Evolutionary conservation across 208 protist species (phyloP).

Genomic region (Chromosphaera perkinsii): DNA sequence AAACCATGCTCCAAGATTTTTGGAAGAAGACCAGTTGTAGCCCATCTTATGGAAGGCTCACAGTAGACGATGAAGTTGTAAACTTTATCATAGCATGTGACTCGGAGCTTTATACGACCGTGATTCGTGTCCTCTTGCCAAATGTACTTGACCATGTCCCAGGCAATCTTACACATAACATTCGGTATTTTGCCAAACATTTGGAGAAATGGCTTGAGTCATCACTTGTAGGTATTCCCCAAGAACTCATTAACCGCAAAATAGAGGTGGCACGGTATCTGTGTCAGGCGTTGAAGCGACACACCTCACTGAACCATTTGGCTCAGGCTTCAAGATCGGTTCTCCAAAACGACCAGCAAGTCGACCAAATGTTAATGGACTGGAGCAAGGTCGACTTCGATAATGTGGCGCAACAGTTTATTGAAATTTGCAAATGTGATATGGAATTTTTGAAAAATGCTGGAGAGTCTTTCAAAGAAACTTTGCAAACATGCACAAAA

Average conservation of each 20-base stretch:
- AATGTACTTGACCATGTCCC: constrained; percentile 8
- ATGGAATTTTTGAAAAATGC: not conserved
- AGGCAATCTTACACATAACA: constrained; percentile 4
- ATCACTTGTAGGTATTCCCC: not conserved
- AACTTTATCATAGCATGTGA: too few species aligned
- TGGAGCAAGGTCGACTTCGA: constrained; percentile 9
- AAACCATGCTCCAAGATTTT: too few species aligned
- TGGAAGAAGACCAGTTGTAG: too few species aligned
- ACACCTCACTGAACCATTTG: constrained; percentile 28
- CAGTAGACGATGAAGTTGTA: too few species aligned
- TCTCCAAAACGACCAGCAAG: constrained; percentile 5
- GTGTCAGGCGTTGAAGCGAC: constrained; percentile 13
- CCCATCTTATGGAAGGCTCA: too few species aligned
- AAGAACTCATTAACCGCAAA: not conserved
- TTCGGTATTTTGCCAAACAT: constrained; percentile 30
- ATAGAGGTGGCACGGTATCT: not conserved
- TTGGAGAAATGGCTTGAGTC: constrained; percentile 14
- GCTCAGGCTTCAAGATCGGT: constrained; percentile 18
- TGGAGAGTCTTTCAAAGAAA: not conserved
- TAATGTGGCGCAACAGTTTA: constrained; percentile 17
- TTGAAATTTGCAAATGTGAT: constrained; percentile 8
- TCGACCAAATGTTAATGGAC: constrained; percentile 15
- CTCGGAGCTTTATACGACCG: not conserved
- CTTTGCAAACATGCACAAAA: not conserved
- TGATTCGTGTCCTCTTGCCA: constrained; percentile 7